Evolutionary conservation across 1,284 basidiomycete genomes (phyloP), one percentile per base, ranked within the genome.

Genomic region (Boletus mariae): DNA sequence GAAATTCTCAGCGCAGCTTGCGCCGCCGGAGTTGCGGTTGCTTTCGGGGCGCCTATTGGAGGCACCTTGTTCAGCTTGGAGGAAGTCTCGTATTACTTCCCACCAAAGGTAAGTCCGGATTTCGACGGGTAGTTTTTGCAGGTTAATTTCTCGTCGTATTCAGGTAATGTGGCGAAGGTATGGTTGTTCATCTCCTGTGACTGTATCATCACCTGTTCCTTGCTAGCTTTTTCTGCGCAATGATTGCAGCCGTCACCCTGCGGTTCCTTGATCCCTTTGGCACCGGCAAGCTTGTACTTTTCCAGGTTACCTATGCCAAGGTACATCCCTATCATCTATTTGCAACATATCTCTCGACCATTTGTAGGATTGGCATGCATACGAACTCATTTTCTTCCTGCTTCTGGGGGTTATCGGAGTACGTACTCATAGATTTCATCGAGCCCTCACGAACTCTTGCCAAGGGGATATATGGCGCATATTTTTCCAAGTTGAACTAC

Each of bases 61-160:
- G 94, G 94, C 8, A 94, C 94, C 0, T 71, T 97, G 41, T 96
- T 97, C 71, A 93, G 92, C 56, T 73, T 96, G 56, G 92, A 95
- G 70, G 94, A 97, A 70, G 94, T 98, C 3, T 94, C 92, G 3
- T 95, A 94, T 69, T 97, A 92, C 73, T 98, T 98, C 69, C 94
- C 94, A 12, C 87, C 94, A 0, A 94, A 96, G 74, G 91, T 80
- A 59, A 51, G 28, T 55, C 74, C 52, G 52, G 54, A 2, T 17
- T 54, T 40, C 23, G 48, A 52, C 42, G 26, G 1, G 5, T 35
- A 26, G 40, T 37, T 17, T 41, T 43, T 32, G 40, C 47, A 20
- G 11, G 23, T 48, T 54, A 48, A 51, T 28, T 20, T 43, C 11
- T 51, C 35, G 7, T 10, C 23, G 34, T 47, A 23, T 43, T 8